phyloP scores from a whole-genome alignment of 2,329 filamentous ascomycete species.

The Dothiorella sarmentorum region DNA sequence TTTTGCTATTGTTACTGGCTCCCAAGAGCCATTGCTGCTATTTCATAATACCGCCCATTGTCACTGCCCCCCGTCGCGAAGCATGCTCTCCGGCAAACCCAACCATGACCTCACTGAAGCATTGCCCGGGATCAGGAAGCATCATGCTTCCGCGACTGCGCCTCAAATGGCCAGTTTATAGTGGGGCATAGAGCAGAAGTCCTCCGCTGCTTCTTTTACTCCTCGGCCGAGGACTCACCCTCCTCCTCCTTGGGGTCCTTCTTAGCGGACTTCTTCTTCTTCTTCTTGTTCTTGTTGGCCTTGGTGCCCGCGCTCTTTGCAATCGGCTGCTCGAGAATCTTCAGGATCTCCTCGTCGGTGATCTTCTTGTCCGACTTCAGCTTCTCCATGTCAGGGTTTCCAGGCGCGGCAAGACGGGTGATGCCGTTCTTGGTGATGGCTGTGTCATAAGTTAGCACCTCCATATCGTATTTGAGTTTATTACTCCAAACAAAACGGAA shows the following conservation, averaged over 20 bases:
- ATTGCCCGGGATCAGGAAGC: not conserved
- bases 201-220: slow-evolving; percentile 23
- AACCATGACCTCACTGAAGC: not conserved
- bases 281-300: slow-evolving; percentile 88
- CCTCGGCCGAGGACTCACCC: slow-evolving; percentile 38
- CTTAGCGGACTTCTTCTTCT: slow-evolving; percentile 70
- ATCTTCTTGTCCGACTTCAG: slow-evolving; percentile 98
- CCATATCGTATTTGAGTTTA: not conserved
- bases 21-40: slow-evolving; percentile 6
- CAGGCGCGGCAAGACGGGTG: slow-evolving; percentile 75
- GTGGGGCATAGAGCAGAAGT: not conserved
- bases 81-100: not conserved
- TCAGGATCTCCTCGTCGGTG: slow-evolving; percentile 88
- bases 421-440: slow-evolving; percentile 98
- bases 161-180: not conserved
- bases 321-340: slow-evolving; percentile 87
- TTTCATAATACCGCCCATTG: slow-evolving; percentile 6
- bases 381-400: slow-evolving; percentile 72
- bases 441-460: slow-evolving; percentile 35
- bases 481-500: not conserved
- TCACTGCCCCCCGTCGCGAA: not conserved
- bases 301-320: slow-evolving; percentile 60
- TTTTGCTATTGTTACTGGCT: slow-evolving; percentile 16
- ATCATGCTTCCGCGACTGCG: not conserved
- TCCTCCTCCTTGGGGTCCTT: slow-evolving; percentile 57